phyloP scores from a whole-genome alignment of 1,284 basidiomycete species.

The Microbotryum violaceum region DNA sequence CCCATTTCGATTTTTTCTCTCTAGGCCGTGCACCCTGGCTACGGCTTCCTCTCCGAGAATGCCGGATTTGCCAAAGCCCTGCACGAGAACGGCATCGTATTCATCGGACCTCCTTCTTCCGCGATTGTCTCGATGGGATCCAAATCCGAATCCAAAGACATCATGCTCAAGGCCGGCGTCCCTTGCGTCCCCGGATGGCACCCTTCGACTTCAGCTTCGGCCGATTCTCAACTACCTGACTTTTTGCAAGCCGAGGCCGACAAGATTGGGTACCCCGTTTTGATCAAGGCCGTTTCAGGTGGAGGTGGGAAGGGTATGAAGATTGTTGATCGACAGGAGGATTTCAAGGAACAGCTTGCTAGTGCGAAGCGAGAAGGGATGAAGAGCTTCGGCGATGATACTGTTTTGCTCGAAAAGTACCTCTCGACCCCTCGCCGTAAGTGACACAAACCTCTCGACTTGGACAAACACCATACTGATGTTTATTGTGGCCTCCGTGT shows the following conservation, averaged over 20 bases:
- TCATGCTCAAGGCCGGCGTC: constrained; percentile 82
- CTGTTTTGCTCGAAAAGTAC: constrained; percentile 76
- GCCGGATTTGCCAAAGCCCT: constrained; percentile 31
- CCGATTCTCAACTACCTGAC: constrained; percentile 56
- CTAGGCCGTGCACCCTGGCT: constrained; percentile 75
- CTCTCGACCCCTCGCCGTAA: constrained; percentile 60
- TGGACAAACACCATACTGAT: not conserved
- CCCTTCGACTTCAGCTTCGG: constrained; percentile 16
- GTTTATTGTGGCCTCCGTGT: not conserved
- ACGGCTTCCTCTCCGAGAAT: constrained; percentile 80
- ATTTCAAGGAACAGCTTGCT: constrained; percentile 67
- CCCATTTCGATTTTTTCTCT: not conserved
- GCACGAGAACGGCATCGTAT: constrained; percentile 33
- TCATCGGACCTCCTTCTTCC: constrained; percentile 40
- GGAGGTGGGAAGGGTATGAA: constrained; percentile 45
- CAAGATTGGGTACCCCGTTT: constrained; percentile 42
- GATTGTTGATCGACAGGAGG: constrained; percentile 47
- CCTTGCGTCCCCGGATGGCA: constrained; percentile 92
- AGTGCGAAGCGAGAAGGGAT: constrained; percentile 79
- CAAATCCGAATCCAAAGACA: constrained; percentile 73
- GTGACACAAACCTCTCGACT: constrained; percentile 16
- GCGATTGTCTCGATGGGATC: constrained; percentile 67
- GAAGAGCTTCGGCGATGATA: constrained; percentile 76
- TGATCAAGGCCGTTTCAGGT: constrained; percentile 43
- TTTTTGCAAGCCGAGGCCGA: constrained; percentile 58